Conservation (phyloP, 2,329 filamentous ascomycete genomes). For the Epichloe bromicola region DNA sequence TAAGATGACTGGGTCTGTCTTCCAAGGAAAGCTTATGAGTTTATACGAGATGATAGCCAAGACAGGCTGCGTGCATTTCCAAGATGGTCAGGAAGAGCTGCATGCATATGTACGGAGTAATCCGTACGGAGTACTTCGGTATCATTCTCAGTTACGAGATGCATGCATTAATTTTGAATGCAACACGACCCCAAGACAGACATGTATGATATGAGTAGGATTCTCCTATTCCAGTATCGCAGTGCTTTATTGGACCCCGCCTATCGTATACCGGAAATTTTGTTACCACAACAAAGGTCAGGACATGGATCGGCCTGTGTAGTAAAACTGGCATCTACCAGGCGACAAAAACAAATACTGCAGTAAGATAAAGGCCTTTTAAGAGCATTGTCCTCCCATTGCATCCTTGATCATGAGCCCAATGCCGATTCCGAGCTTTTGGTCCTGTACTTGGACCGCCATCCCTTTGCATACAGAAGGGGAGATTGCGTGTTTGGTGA, state of each 20-base stretch:
- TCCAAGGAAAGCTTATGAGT: conserved; percentile 1
- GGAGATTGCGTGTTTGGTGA: too few species aligned
- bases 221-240: neutral
- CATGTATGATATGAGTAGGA: too few species aligned
- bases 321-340: too few species aligned
- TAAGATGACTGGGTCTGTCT: conserved; percentile 1
- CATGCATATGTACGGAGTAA: too few species aligned
- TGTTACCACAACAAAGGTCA: neutral
- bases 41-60: neutral
- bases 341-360: too few species aligned
- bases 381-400: neutral
- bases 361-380: neutral
- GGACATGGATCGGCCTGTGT: neutral
- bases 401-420: neutral
- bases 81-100: too few species aligned
- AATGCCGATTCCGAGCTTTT: neutral
- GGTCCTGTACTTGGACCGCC: neutral
- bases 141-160: too few species aligned
- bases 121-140: too few species aligned
- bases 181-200: too few species aligned
- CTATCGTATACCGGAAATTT: too few species aligned
- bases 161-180: too few species aligned
- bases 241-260: neutral
- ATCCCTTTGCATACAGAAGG: neutral
- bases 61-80: too few species aligned